Conservation (phyloP, 2,329 filamentous ascomycete species). For the Cladosporium sp. region DNA sequence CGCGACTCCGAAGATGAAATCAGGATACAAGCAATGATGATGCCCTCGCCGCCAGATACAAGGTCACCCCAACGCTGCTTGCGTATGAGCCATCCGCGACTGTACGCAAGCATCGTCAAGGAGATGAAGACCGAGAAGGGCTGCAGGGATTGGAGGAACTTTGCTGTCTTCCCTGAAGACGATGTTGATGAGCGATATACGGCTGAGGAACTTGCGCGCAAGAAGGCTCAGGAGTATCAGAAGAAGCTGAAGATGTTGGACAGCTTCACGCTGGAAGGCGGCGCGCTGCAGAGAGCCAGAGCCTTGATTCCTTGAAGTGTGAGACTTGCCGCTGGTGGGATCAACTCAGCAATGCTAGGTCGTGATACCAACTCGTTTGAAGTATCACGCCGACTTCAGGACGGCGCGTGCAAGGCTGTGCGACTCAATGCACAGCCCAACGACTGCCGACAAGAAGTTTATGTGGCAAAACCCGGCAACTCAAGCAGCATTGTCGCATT, state of each 20-base stretch:
- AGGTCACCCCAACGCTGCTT: conserved; percentile 26
- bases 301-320: conserved; percentile 9
- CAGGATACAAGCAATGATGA: conserved; percentile 33
- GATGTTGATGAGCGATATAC: conserved; percentile 29
- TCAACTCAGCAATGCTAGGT: not conserved
- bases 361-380: no score
- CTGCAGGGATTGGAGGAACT: conserved; percentile 30
- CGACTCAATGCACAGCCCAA: no score
- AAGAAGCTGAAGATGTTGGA: conserved; percentile 23
- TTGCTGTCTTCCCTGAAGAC: conserved; percentile 30
- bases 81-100: conserved; percentile 29
- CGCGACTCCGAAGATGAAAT: conserved; percentile 22
- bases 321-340: not conserved
- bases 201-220: conserved; percentile 25
- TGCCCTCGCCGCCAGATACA: conserved; percentile 27
- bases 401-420: no score
- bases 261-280: conserved; percentile 17
- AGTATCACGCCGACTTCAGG: no score
- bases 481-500: not conserved
- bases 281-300: conserved; percentile 7
- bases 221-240: conserved; percentile 25
- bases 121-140: conserved; percentile 29
- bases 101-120: conserved; percentile 30
- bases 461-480: not conserved
- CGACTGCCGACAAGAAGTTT: not conserved